phyloP scores from a whole-genome alignment of 2,329 filamentous ascomycete genomes.

The Phialophora verrucosa region DNA sequence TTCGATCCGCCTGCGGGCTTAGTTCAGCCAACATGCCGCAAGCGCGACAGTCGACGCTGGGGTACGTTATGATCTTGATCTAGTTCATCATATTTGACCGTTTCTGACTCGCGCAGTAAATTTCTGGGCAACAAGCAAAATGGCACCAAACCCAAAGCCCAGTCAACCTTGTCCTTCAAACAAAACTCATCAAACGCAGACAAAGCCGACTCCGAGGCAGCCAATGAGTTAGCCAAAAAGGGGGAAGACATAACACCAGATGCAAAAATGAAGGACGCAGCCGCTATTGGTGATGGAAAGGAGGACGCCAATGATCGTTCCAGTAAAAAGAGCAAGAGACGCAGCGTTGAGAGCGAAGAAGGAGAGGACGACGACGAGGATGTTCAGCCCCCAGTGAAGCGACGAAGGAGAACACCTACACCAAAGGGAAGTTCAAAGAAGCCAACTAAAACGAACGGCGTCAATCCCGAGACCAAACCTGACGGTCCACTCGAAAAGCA shows the following conservation, averaged over 20 bases:
- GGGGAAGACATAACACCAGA: conserved; percentile 35
- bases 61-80: conserved; percentile 76
- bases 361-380: conserved; percentile 54
- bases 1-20: neutral
- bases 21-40: conserved; percentile 32
- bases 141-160: conserved; percentile 56
- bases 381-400: conserved; percentile 66
- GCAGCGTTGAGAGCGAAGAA: conserved; percentile 43
- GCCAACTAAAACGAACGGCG: conserved; percentile 37
- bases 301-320: conserved; percentile 37
- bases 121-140: conserved; percentile 83
- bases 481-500: conserved; percentile 36
- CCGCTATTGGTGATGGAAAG: conserved; percentile 26
- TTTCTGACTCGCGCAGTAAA: conserved; percentile 63
- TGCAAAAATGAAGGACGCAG: conserved; percentile 42
- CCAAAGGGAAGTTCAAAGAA: conserved; percentile 42
- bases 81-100: conserved; percentile 13
- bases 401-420: conserved; percentile 46
- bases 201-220: conserved; percentile 30
- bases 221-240: conserved; percentile 31
- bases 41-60: conserved; percentile 78
- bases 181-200: conserved; percentile 41
- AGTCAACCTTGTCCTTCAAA: conserved; percentile 42
- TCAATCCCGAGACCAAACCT: conserved; percentile 34
- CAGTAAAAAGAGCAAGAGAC: conserved; percentile 48